phyloP scores from a whole-genome alignment of 345 rosid genomes.

The Passiflora organensis region DNA sequence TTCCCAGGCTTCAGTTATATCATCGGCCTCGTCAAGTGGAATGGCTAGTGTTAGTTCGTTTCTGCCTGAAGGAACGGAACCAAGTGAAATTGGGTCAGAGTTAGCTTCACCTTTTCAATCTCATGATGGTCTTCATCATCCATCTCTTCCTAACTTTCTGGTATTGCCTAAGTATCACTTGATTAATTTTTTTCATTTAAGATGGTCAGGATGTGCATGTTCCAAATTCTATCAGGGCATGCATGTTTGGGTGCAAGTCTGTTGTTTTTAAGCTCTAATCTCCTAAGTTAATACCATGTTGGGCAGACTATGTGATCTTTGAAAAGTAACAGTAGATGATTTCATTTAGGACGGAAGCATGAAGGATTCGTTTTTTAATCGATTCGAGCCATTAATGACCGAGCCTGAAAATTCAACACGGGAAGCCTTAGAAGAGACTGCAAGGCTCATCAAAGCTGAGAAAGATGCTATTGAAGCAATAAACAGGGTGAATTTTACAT shows the following conservation, averaged over 20 bases:
- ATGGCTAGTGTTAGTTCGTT: conserved; percentile 16
- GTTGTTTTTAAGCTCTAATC: neutral
- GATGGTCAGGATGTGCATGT: neutral
- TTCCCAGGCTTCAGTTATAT: conserved; percentile 31
- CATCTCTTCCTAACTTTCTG: conserved; percentile 49
- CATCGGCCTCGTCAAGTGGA: conserved; percentile 31
- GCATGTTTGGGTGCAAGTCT: neutral
- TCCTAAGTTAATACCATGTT: too few species aligned
- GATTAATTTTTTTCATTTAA: neutral
- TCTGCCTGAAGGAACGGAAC: conserved; percentile 23
- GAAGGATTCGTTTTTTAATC: conserved; percentile 46
- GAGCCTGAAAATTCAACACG: conserved; percentile 57
- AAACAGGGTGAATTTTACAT: conserved; percentile 55
- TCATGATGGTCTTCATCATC: conserved; percentile 24
- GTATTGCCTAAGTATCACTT: conserved; percentile 38
- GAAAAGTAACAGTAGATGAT: conserved; percentile 18
- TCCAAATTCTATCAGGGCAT: neutral
- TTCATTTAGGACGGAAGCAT: conserved; percentile 51
- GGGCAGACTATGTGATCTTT: too few species aligned
- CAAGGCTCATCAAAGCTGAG: conserved; percentile 62
- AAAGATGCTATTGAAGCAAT: conserved; percentile 58
- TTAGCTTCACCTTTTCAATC: conserved; percentile 10
- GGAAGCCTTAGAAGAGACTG: conserved; percentile 59
- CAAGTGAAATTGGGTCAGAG: conserved; percentile 24
- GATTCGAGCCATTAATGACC: conserved; percentile 43